Evolutionary conservation across 1,284 basidiomycete species (phyloP), one percentile per base, ranked within the genome.

Genomic region (Marasmius sp.): DNA sequence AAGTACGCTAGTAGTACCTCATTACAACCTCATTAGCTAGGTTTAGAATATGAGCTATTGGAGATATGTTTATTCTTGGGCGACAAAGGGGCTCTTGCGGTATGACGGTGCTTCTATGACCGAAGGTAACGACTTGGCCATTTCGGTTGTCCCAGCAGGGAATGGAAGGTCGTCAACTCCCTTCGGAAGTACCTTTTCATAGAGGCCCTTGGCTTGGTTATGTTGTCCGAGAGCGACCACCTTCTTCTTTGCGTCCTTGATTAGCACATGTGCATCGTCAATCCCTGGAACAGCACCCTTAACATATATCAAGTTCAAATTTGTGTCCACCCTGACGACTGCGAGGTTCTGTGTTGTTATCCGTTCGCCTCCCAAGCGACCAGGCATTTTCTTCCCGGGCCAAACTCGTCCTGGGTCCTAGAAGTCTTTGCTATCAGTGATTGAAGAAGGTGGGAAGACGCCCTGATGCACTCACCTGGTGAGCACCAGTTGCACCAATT

Each of bases 371-470:
- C 97, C 97, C 84, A 98, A 91, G 52, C 91, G 89, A 52, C 97
- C 97, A 9, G 97, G 89, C 97, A 98, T 99, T 81, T 98, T 98
- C 79, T 96, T 98, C 48, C 97, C 97, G 16, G 96, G 96, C 81
- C 93, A 94, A 14, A 98, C 85, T 72, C 95, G 88, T 58, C 95
- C 96, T 41, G 96, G 96, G 71, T 97, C 94, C 93, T 96, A 68
- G 12, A 65, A 68, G 62, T 27, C 20, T 3, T 43, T 12, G 20
- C 49, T 20, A 48, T 45, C 11, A 41, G 20, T 47, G 33, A 22
- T 57, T 36, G 60, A n/a, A 56, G 60, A 53, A 61, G 47, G 48
- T 11, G 34, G 41, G 10, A 18, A 57, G 38, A 38, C 9, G 14
- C 11, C 11, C 11, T 16, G 16, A 22, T 57, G 39, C 22, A 74